Base-by-base conservation (phyloP, 2,329 filamentous ascomycete species). In the Colletotrichum sp. region DNA sequence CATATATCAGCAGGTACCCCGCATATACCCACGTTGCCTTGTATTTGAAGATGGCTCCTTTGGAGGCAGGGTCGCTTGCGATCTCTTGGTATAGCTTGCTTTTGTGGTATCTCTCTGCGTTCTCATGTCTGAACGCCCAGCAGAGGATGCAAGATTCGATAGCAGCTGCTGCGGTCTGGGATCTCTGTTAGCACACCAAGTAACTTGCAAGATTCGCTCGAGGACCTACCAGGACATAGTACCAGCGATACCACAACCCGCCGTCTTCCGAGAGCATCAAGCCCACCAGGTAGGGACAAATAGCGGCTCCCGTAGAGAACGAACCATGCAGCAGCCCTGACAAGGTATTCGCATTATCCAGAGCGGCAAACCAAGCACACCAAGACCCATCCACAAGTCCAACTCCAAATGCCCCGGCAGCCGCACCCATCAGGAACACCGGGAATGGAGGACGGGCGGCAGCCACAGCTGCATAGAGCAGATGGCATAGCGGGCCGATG, bases 251-350 rank as follows among this genome's bases (percentile, higher is more conserved):
- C 95, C 95, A 97, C 0, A 87, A 86, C 62, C 93, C 81, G 4
- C 86, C 78, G 0, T 85, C 91, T 76, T 91, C 92, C 0, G 93
- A 92, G 36, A 96, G 90, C 90, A 96, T 92, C 4, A 90, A 89
- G 0, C 95, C 95, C 2, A 94, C 94, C 72, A 95, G 88, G 6
- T 96, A 83, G 0, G 94, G 95, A 7, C 90, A 88, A 10, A 95
- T 85, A 0, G 93, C 93, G 1, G 92, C 95, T 1, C 95, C 95
- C 0, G 94, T 80, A 0, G 94, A 94, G 80, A 95, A 96, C 34
- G 91, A 90, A 1, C 91, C 93, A 81, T 96, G 94, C 28, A 96
- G 83, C 70, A 95, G 88, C 2, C 95, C 94, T 1, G 95, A 89
- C 2, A 96, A 85, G 80, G 78, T 80, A 75, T 87, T 88, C n/a